Evolutionary conservation across 148 eudicot species (phyloP), one percentile per base, ranked within the genome.

Genomic region (Camellia japonica): DNA sequence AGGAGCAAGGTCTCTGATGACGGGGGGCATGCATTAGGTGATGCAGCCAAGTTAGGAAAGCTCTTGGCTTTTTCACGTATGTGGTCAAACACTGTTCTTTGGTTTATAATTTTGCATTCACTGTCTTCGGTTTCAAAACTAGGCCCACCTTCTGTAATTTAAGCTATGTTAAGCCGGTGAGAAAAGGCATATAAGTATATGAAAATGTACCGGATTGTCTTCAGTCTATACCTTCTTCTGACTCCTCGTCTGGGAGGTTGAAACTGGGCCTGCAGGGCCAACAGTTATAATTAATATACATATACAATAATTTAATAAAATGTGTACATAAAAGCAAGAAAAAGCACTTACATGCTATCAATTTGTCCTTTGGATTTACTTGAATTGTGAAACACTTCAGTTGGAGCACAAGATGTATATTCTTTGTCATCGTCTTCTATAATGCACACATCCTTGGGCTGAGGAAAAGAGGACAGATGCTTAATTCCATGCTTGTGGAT

Each of bases 1-100:
- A 80, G 82, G 52, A 68, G 86, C 80, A 89, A 84, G 49, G 88
- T 49, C 85, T 92, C 89, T 61, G 82, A 77, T 54, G 86, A 81
- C 1, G 96, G 91, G 12, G 87, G 84, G 76, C 75, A 79, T 71
- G 83, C 87, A 76, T 75, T 79, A 30, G 72, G 81, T 52, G 91
- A 72, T 62, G 86, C 54, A 44, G 89, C 81, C 80, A 94, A 67
- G 68, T 79, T 79, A 51, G 97, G 98, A 23, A 91, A 91, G 78
- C 85, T 84, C 80, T 91, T 97, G 76, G 98, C 92, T 83, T 97
- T 97, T 75, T 89, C 87, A 23, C 93, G 89, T 44, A 94, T 91
- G 84, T 94, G 98, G 71, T 92, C 95, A 85, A 97, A 94, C n/a
- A 97, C 88, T 58, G 93, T 86, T 79, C 65, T 80, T 80, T 79